Evolutionary conservation across 768 basidiomycete genomes (phyloP).

Genomic region (Trametes gibbosa): DNA sequence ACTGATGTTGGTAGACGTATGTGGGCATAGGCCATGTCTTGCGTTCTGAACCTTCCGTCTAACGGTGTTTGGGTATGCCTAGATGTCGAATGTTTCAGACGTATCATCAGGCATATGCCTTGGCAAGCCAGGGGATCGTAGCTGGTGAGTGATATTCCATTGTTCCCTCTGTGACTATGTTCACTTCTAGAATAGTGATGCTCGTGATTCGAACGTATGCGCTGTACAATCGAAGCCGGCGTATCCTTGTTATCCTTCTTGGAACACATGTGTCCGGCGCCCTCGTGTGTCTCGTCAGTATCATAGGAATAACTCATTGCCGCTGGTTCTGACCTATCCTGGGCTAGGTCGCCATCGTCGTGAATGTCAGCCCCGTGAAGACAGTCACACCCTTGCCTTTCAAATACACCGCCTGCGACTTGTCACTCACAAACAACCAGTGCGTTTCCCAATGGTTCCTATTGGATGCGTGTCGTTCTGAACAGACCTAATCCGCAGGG

Average conservation of each 20-base stretch:
- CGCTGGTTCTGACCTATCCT: not conserved
- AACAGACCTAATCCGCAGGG: not conserved
- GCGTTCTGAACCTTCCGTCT: not conserved
- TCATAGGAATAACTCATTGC: not conserved
- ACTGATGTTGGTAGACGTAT: not conserved
- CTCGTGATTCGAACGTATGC: slow-evolving; percentile 26
- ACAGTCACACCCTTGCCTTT: slow-evolving; percentile 4
- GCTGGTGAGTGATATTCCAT: slow-evolving; percentile 1
- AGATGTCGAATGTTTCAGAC: slow-evolving; percentile 12
- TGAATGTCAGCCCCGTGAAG: not conserved
- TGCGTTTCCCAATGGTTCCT: too few species aligned
- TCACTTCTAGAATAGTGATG: slow-evolving; percentile 8
- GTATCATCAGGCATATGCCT: slow-evolving; percentile 15
- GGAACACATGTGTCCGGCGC: slow-evolving; percentile 3
- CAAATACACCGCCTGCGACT: slow-evolving; percentile 1
- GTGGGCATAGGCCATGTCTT: not conserved
- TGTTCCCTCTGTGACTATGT: not conserved
- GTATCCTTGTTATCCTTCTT: slow-evolving; percentile 16
- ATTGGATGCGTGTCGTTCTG: not conserved
- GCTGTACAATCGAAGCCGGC: slow-evolving; percentile 24
- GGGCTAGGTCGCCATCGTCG: slow-evolving; percentile 2
- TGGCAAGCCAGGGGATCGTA: slow-evolving; percentile 7
- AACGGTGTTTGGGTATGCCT: not conserved
- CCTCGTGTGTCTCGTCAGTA: slow-evolving; percentile 1
- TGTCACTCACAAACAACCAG: slow-evolving; percentile 15